Evolutionary conservation across 345 rosid species (phyloP).

Genomic region (Luvunga scandens): DNA sequence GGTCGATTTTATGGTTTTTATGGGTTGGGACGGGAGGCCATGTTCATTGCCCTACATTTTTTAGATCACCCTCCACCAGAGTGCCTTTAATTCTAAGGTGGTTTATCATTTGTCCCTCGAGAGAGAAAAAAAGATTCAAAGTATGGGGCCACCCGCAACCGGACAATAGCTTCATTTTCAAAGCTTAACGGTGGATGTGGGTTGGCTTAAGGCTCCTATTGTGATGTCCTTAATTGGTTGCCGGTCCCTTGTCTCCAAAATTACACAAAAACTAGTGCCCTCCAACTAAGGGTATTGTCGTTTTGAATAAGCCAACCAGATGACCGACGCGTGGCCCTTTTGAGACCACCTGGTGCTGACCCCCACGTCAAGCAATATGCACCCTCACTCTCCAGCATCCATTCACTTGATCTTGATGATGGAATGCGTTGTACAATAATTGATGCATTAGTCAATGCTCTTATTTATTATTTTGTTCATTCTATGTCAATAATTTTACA

Average conservation of each 20-base stretch:
- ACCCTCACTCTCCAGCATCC: neutral
- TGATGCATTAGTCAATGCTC: no score
- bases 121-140: neutral
- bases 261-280: slow-evolving; percentile 6
- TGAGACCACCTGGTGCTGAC: neutral
- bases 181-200: neutral
- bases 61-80: slow-evolving; percentile 10
- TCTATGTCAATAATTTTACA: neutral
- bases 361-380: slow-evolving; percentile 7
- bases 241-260: neutral
- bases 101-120: neutral
- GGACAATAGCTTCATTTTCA: slow-evolving; percentile 13
- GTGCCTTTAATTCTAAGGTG: neutral
- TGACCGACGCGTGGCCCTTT: slow-evolving; percentile 4
- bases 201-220: neutral
- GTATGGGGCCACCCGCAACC: slow-evolving; percentile 24
- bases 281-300: slow-evolving; percentile 15
- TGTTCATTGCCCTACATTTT: slow-evolving; percentile 10
- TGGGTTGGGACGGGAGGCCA: neutral
- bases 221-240: neutral
- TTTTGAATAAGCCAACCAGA: neutral
- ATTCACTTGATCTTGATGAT: neutral
- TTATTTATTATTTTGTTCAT: neutral
- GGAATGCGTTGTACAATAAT: neutral
- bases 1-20: neutral